A percentile compares a stretch with the other conserved stretches of the same genome.
phyloP scores from a whole-genome alignment of 352 stramenopile genomes.

The Phytopythium aichiense region DNA sequence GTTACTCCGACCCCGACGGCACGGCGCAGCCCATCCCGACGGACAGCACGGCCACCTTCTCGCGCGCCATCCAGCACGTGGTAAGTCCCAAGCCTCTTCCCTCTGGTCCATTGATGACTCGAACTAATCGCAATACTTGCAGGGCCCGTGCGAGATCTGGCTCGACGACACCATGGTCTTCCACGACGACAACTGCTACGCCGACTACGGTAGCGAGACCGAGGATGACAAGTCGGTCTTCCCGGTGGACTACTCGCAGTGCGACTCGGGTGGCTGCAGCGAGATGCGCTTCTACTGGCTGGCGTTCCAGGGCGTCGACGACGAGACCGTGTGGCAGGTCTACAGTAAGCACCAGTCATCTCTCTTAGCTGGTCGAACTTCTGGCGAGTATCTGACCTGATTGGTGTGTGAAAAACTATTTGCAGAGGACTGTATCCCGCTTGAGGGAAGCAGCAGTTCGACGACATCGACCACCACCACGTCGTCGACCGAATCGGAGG shows the following conservation, averaged over 20 bases:
- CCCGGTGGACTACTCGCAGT: slow-evolving; percentile 22
- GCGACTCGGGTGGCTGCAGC: slow-evolving; percentile 18
- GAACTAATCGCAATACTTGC: too few species aligned
- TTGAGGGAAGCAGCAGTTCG: slow-evolving; percentile 11
- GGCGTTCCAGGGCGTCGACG: slow-evolving; percentile 19
- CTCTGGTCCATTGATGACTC: too few species aligned
- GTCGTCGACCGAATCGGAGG: slow-evolving; percentile 9
- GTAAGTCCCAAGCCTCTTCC: too few species aligned
- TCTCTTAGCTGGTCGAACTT: not conserved
- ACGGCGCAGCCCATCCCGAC: slow-evolving; percentile 16
- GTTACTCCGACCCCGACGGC: slow-evolving; percentile 15
- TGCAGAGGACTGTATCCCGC: slow-evolving; percentile 30
- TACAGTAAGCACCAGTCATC: slow-evolving; percentile 16
- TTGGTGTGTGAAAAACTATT: not conserved
- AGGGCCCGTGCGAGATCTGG: slow-evolving; percentile 25
- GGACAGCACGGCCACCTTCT: slow-evolving; percentile 17
- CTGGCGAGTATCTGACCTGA: not conserved
- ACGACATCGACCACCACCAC: slow-evolving; percentile 12
- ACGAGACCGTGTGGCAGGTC: slow-evolving; percentile 23
- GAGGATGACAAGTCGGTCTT: slow-evolving; percentile 22
- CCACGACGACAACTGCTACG: slow-evolving; percentile 21
- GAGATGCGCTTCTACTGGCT: slow-evolving; percentile 28
- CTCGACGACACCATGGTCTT: slow-evolving; percentile 24
- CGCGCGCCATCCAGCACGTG: slow-evolving; percentile 11
- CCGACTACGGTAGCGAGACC: slow-evolving; percentile 9